Evolutionary conservation across 2,329 filamentous ascomycete genomes (phyloP).

Genomic region (Waltergamsia citrina): DNA sequence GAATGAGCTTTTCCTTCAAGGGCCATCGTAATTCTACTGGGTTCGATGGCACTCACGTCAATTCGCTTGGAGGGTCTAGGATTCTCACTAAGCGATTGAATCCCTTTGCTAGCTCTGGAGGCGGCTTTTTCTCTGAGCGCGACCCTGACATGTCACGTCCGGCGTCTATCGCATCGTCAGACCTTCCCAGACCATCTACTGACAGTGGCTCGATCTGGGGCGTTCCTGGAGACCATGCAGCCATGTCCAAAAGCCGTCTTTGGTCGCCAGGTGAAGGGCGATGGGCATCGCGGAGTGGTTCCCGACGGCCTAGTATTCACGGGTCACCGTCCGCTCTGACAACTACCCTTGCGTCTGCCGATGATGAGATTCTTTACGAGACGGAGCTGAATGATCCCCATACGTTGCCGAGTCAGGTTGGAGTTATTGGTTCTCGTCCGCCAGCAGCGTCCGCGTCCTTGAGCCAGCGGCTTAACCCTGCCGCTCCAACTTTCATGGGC

Average conservation of each 20-base stretch:
- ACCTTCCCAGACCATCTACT: slow-evolving; percentile 68
- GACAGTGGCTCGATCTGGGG: slow-evolving; percentile 72
- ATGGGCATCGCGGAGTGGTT: slow-evolving; percentile 7
- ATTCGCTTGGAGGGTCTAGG: background rate
- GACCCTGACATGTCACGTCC: slow-evolving; percentile 55
- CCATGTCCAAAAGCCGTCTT: slow-evolving; percentile 44
- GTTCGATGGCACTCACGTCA: slow-evolving; percentile 25
- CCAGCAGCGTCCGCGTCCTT: slow-evolving; percentile 28
- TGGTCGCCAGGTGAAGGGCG: slow-evolving; percentile 48
- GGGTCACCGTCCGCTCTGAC: slow-evolving; percentile 58
- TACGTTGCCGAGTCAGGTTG: slow-evolving; percentile 47
- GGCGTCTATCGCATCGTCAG: slow-evolving; percentile 57
- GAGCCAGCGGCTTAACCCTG: slow-evolving; percentile 68
- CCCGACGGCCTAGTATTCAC: slow-evolving; percentile 51
- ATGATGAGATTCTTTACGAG: slow-evolving; percentile 55
- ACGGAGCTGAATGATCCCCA: slow-evolving; percentile 42
- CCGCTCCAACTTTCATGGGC: slow-evolving; percentile 79
- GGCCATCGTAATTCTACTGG: slow-evolving; percentile 38
- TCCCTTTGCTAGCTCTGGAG: slow-evolving; percentile 39
- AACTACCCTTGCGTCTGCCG: slow-evolving; percentile 52
- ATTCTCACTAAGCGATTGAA: slow-evolving; percentile 27
- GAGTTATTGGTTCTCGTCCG: slow-evolving; percentile 74
- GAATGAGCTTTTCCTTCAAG: slow-evolving; percentile 53
- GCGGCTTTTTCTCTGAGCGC: slow-evolving; percentile 39
- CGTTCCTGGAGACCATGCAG: slow-evolving; percentile 33